These are phyloP conservation scores for Blastobotrys capitulatus DNA, from an alignment of 1,139 yeast genomes.

Conservation along the genomic window DNA sequence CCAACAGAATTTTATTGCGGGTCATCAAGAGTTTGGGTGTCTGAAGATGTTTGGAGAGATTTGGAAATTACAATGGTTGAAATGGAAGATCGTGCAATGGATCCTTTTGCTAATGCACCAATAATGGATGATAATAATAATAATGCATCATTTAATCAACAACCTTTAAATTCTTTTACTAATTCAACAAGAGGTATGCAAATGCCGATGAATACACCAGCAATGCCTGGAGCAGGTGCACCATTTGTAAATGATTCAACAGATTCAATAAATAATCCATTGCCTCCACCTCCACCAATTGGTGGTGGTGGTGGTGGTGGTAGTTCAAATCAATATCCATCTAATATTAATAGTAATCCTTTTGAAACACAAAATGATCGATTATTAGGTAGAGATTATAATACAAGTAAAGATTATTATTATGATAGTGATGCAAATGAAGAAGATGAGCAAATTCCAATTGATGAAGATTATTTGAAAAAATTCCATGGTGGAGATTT, in stretches of 20 bases:
- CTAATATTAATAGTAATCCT: not conserved
- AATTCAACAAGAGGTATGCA: not conserved
- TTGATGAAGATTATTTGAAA: conserved; percentile 24
- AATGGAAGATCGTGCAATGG: not conserved
- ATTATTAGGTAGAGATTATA: not conserved
- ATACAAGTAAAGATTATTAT: conserved; percentile 3
- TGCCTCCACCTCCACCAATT: not conserved
- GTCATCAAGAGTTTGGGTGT: conserved; percentile 33
- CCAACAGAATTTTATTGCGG: conserved; percentile 35
- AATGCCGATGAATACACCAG: not conserved
- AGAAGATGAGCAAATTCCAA: conserved; percentile 22
- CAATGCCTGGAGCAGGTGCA: not conserved
- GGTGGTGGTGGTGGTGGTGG: not conserved
- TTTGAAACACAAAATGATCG: conserved; percentile 4
- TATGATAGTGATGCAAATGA: conserved; percentile 19
- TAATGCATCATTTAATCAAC: not conserved
- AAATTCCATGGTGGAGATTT: conserved; percentile 24
- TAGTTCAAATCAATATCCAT: not conserved
- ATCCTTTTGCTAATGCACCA: not conserved
- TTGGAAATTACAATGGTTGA: conserved; percentile 27
- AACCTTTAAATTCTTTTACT: not conserved
- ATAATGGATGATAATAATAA: not conserved
- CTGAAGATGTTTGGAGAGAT: conserved; percentile 36
- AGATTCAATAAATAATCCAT: not conserved
- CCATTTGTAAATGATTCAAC: not conserved